These are phyloP conservation scores for Melaleuca quinquenervia DNA, from an alignment of 345 rosid species.

Conservation along the genomic window DNA sequence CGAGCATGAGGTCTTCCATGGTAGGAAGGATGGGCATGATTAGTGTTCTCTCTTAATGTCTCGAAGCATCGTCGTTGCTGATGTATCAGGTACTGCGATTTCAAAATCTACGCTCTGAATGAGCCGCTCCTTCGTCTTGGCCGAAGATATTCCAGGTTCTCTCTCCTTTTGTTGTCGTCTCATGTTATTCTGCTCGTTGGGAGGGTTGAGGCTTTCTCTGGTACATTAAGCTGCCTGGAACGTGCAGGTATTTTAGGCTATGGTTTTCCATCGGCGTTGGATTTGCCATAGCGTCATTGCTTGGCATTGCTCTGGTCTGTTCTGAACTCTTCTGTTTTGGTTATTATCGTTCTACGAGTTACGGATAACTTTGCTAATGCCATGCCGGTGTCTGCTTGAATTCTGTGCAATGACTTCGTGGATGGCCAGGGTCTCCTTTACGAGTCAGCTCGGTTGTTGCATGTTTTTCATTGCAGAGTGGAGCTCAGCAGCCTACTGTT, in stretches of 20 bases:
- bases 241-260: constrained; percentile 5
- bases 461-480: background rate
- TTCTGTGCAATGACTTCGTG: background rate
- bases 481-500: background rate
- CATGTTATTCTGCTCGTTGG: background rate
- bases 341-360: background rate
- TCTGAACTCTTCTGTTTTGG: constrained; percentile 1
- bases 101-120: constrained; percentile 34
- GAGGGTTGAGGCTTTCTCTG: background rate
- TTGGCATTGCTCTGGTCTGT: constrained; percentile 32
- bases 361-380: background rate
- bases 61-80: background rate
- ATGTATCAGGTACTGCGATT: constrained; percentile 41
- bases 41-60: background rate
- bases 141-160: constrained; percentile 29
- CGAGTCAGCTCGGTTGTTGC: background rate
- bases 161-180: background rate
- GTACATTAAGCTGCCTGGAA: background rate
- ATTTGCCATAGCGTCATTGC: constrained; percentile 42
- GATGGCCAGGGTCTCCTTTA: constrained; percentile 4
- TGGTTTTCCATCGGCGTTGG: constrained; percentile 92
- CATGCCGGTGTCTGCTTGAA: background rate
- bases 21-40: background rate
- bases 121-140: constrained; percentile 50
- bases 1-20: background rate